These are phyloP conservation scores for Sporothrix phasma DNA, from an alignment of 2,329 filamentous ascomycete genomes.

Conservation along the genomic window DNA sequence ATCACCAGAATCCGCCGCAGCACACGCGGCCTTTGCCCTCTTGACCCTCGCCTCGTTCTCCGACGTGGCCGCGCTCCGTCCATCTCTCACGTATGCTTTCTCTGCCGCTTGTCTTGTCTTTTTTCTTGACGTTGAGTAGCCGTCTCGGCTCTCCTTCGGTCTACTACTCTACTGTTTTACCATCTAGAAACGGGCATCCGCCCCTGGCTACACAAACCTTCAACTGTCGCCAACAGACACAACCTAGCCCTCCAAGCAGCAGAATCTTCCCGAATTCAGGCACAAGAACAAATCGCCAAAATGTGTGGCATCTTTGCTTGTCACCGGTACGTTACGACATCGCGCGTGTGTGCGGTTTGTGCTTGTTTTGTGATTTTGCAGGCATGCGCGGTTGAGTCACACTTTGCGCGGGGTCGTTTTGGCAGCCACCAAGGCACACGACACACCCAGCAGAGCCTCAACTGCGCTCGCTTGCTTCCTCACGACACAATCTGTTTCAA, in stretches of 20 bases:
- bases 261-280: neutral
- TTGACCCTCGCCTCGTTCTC: conserved; percentile 1
- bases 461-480: neutral
- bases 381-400: conserved; percentile 25
- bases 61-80: conserved; percentile 5
- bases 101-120: neutral
- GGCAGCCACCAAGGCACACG: conserved; percentile 11
- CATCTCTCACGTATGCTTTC: neutral
- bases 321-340: conserved; percentile 58
- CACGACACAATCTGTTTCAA: neutral
- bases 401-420: conserved; percentile 8
- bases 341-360: neutral
- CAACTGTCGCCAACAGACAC: neutral
- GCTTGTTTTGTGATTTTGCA: neutral
- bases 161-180: no score
- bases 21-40: conserved; percentile 8
- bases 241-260: neutral
- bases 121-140: neutral
- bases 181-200: conserved; percentile 7
- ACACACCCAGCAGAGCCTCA: neutral
- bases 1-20: neutral
- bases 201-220: conserved; percentile 1
- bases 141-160: neutral
- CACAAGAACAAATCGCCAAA: conserved; percentile 17
- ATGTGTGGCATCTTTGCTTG: conserved; percentile 99